Base-by-base conservation (phyloP, 148 eudicot genomes). In the Chenopodium formosanum region DNA sequence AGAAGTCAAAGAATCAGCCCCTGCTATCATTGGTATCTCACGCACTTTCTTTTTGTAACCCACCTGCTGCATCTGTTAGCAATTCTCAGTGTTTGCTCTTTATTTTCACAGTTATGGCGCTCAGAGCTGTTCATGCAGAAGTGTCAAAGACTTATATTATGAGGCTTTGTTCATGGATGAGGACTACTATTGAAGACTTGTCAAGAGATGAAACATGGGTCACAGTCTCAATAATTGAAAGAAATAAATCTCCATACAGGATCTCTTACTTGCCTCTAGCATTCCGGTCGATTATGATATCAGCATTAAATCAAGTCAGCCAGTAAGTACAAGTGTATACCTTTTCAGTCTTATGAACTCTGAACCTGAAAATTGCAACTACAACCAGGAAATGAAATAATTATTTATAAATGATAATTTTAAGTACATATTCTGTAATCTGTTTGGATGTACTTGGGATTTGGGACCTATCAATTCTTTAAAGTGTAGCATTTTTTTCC, bases 81-180 rank as follows among this genome's bases (percentile, higher is more conserved):
- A 83, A 60, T 29, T 82, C 32, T 78, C 78, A 82, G 31, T 58
- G 22, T 71, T 70, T 77, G 66, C 47, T 76, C 74, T 82, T 78
- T 72, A 82, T 73, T 65, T 77, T 81, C 22, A 80, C 98, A 96
- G 99, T 94, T 82, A 77, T 90, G 37, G 95, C 90, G 12, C 52
- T 96, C 83, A 85, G 98, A 82, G 83, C 95, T 7, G 90, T 94
- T 87, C 91, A 96, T 82, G 91, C 93, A 25, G 99, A 96, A 84
- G 90, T 91, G 74, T 89, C 97, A 52, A 96, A 91, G 87, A 86
- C 91, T 46, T 96, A 92, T 83, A 91, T 96, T 82, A 70, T 91
- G 74, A 90, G 98, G 89, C 97, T 94, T 79, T 92, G 98, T 89
- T 88, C 99, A 75, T 96, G 99, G 99, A 94, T 94, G 95, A 87